These are phyloP conservation scores for Angomonas ambiguus DNA, from an alignment of 208 protist genomes.

Conservation along the genomic window DNA sequence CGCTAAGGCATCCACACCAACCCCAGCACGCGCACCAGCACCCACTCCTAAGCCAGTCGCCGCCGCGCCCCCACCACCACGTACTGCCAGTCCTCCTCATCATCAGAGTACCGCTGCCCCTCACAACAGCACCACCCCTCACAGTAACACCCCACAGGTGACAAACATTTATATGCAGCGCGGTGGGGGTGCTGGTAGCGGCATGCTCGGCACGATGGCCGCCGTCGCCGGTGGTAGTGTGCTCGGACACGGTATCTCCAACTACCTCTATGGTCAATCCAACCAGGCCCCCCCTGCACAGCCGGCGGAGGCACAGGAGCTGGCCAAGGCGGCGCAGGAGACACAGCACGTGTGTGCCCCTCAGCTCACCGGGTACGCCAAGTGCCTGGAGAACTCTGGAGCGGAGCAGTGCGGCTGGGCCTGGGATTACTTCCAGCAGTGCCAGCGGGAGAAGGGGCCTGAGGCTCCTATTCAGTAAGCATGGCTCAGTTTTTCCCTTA, in stretches of 20 bases:
- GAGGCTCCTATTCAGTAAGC: not conserved
- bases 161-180: slow-evolving; percentile 81
- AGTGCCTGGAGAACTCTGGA: slow-evolving; percentile 65
- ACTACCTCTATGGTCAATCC: slow-evolving; percentile 78
- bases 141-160: slow-evolving; percentile 22
- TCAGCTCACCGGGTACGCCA: slow-evolving; percentile 73
- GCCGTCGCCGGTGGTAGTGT: slow-evolving; percentile 79
- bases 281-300: slow-evolving; percentile 64
- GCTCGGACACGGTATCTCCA: slow-evolving; percentile 82
- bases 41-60: too few relatives aligned
- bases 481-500: too few relatives aligned
- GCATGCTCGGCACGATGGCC: slow-evolving; percentile 81
- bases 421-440: slow-evolving; percentile 86
- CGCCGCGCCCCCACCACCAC: too few relatives aligned
- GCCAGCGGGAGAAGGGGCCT: slow-evolving; percentile 37
- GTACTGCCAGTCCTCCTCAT: too few relatives aligned
- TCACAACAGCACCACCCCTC: not conserved
- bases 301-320: slow-evolving; percentile 78
- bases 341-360: slow-evolving; percentile 55
- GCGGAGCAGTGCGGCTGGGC: slow-evolving; percentile 81
- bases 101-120: slow-evolving; percentile 9
- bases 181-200: slow-evolving; percentile 29
- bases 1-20: too few relatives aligned
- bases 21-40: too few relatives aligned
- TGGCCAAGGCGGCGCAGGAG: slow-evolving; percentile 54